phyloP scores from a whole-genome alignment of 2,329 filamentous ascomycete species.

The Cladophialophora psammophila region DNA sequence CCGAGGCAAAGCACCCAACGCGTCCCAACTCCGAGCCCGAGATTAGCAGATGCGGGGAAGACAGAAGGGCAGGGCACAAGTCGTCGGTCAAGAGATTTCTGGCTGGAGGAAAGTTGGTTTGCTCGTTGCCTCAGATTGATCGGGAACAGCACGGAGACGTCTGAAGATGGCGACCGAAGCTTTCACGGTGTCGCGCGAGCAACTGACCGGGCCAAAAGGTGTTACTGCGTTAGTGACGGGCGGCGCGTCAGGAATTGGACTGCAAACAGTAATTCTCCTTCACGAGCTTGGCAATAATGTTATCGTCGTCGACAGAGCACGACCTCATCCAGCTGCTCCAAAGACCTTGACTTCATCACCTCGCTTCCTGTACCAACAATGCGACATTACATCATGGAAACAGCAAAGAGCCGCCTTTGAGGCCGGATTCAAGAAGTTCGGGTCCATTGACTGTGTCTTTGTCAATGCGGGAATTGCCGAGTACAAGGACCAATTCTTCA shows the following conservation, averaged over 20 bases:
- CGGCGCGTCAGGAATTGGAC: slow-evolving; percentile 51
- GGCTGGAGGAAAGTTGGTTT: background rate
- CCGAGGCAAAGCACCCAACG: slow-evolving; percentile 4
- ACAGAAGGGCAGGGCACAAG: background rate
- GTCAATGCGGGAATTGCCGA: slow-evolving; percentile 60
- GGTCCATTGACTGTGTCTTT: slow-evolving; percentile 56
- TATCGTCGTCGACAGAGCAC: slow-evolving; percentile 49
- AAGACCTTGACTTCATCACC: slow-evolving; percentile 43
- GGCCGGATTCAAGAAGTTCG: slow-evolving; percentile 51
- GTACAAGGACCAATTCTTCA: slow-evolving; percentile 59
- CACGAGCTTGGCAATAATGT: slow-evolving; percentile 51
- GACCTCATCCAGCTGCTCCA: slow-evolving; percentile 40
- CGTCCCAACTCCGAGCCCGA: background rate
- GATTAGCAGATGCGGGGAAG: background rate
- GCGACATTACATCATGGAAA: slow-evolving; percentile 56
- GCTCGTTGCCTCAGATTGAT: background rate
- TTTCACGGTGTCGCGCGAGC: slow-evolving; percentile 45
- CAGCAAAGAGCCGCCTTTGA: slow-evolving; percentile 56
- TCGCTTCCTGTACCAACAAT: slow-evolving; percentile 48
- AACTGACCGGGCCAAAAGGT: slow-evolving; percentile 35
- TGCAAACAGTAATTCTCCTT: slow-evolving; percentile 51
- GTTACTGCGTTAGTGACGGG: slow-evolving; percentile 50
- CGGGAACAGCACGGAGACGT: background rate
- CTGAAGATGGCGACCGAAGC: slow-evolving; percentile 31
- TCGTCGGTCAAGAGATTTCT: background rate